Evolutionary conservation across 805 yeast species (phyloP).

Genomic region (Metschnikowia koreensis): DNA sequence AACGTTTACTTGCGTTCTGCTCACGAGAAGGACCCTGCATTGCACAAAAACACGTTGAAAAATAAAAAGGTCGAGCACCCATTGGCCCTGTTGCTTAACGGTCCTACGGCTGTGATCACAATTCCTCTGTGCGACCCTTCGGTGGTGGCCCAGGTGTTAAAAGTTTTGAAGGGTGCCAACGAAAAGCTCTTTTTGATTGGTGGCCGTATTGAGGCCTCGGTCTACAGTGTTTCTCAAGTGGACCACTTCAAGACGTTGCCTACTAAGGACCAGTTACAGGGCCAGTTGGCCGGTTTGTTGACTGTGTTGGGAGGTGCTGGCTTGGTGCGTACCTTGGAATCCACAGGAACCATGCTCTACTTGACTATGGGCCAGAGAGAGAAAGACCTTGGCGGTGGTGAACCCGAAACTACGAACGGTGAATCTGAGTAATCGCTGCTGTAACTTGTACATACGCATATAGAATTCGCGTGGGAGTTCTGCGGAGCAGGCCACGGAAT

Average conservation of each 20-base stretch:
- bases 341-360: slow-evolving; percentile 65
- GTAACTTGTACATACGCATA: slow-evolving; percentile 11
- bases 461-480: neutral
- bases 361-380: slow-evolving; percentile 69
- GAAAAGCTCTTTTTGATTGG: slow-evolving; percentile 83
- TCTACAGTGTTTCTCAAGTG: slow-evolving; percentile 52
- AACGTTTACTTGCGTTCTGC: slow-evolving; percentile 74
- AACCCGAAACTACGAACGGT: slow-evolving; percentile 13
- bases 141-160: slow-evolving; percentile 59
- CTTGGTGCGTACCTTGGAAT: slow-evolving; percentile 74
- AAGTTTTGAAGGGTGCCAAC: slow-evolving; percentile 56
- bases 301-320: slow-evolving; percentile 89
- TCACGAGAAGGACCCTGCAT: slow-evolving; percentile 71
- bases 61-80: slow-evolving; percentile 59
- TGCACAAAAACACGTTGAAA: slow-evolving; percentile 46
- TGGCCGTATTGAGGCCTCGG: slow-evolving; percentile 69
- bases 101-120: slow-evolving; percentile 82
- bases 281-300: slow-evolving; percentile 79
- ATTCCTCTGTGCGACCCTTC: slow-evolving; percentile 71
- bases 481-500: too few species aligned
- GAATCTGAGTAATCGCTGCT: neutral
- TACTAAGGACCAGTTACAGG: slow-evolving; percentile 64
- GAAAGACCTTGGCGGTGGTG: slow-evolving; percentile 34
- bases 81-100: slow-evolving; percentile 63
- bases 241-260: slow-evolving; percentile 72